Percentiles rank a stretch among this genome's conserved stretches.
phyloP scores from a whole-genome alignment of 1,139 yeast genomes.

The Casaregolazyma lundiana region DNA sequence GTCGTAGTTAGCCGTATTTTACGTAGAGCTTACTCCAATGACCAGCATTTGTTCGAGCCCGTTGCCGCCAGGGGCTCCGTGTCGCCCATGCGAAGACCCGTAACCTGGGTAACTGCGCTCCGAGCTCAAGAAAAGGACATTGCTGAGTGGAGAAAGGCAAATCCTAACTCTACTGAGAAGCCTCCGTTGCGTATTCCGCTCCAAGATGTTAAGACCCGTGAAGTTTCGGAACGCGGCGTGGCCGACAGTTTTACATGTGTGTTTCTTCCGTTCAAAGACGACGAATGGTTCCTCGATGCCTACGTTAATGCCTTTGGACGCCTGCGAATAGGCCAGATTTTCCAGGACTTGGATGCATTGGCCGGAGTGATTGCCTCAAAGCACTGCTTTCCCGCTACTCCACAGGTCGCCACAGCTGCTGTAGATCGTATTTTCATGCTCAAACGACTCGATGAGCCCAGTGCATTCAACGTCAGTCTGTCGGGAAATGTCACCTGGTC shows the following conservation, averaged over 20 bases:
- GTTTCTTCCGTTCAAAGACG: constrained; percentile 77
- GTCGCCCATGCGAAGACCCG: constrained; percentile 36
- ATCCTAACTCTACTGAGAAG: constrained; percentile 41
- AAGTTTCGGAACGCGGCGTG: constrained; percentile 66
- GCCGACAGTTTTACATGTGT: constrained; percentile 72
- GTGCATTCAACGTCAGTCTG: constrained; percentile 67
- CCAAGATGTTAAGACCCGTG: constrained; percentile 46
- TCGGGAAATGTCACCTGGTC: constrained; percentile 94
- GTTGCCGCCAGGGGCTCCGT: constrained; percentile 29
- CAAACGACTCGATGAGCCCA: constrained; percentile 75
- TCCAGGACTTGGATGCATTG: constrained; percentile 85
- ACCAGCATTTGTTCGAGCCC: constrained; percentile 32
- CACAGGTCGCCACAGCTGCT: constrained; percentile 89
- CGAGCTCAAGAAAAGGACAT: constrained; percentile 67
- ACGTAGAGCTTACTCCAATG: constrained; percentile 1
- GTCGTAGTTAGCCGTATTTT: neutral
- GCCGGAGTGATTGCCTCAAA: constrained; percentile 85
- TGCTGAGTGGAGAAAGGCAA: constrained; percentile 48
- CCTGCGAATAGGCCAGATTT: constrained; percentile 82
- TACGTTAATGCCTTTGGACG: constrained; percentile 87
- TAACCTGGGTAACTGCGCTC: constrained; percentile 82
- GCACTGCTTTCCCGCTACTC: constrained; percentile 87
- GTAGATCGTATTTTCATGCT: constrained; percentile 89
- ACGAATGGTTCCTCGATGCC: constrained; percentile 75
- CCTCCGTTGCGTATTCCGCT: constrained; percentile 68